These are phyloP conservation scores for Didymella exigua DNA, from an alignment of 2,329 filamentous ascomycete genomes.

Conservation along the genomic window DNA sequence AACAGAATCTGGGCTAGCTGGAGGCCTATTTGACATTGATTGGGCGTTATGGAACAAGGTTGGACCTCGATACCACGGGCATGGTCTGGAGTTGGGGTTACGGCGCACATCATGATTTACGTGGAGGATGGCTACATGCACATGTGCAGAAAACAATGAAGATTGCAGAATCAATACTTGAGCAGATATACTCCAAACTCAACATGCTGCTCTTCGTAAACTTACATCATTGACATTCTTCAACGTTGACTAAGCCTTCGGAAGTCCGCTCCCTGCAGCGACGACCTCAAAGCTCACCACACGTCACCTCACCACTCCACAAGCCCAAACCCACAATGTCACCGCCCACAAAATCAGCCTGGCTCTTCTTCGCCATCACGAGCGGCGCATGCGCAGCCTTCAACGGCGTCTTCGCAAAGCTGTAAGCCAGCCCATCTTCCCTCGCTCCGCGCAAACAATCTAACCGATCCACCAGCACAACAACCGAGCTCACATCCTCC, in stretches of 20 bases:
- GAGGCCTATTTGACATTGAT: not conserved
- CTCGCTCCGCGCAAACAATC: constrained; percentile 5
- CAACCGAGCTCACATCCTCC: constrained; percentile 62
- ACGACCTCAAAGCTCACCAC: constrained; percentile 2
- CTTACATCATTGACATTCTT: not conserved
- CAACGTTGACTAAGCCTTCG: constrained; percentile 24
- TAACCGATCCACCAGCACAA: constrained; percentile 55
- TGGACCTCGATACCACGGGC: constrained; percentile 26
- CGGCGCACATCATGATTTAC: constrained; percentile 8
- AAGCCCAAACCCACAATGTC: constrained; percentile 27
- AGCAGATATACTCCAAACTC: not conserved
- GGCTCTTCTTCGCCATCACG: constrained; percentile 71
- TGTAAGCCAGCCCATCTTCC: constrained; percentile 60
- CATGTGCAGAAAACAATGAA: not conserved
- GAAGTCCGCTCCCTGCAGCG: constrained; percentile 26
- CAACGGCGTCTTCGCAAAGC: constrained; percentile 83
- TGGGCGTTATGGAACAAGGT: constrained; percentile 28
- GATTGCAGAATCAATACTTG: not conserved
- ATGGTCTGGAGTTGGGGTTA: constrained; percentile 26
- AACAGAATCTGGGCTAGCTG: too few species aligned
- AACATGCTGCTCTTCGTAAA: not conserved
- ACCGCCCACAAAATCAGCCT: constrained; percentile 37
- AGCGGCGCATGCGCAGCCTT: constrained; percentile 80
- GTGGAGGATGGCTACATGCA: not conserved
- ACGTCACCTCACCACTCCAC: not conserved